Evolutionary conservation across 2,329 filamentous ascomycete species (phyloP).

Genomic region (Diplodia scrobiculata): DNA sequence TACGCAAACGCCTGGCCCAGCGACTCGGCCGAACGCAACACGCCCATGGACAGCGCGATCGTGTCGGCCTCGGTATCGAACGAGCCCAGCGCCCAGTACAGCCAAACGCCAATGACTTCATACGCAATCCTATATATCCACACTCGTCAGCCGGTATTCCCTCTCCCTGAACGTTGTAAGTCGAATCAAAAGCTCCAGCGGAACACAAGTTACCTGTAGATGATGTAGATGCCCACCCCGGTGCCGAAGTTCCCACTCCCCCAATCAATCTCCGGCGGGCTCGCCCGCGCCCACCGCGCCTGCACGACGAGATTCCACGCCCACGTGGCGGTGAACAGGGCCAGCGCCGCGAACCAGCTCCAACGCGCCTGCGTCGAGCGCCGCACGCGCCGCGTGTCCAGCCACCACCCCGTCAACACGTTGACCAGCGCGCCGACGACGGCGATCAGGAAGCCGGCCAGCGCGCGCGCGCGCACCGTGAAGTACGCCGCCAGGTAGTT

Average conservation of each 20-base stretch:
- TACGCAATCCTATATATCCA: slow-evolving; percentile 4
- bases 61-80: slow-evolving; percentile 58
- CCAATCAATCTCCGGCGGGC: slow-evolving; percentile 50
- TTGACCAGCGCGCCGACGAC: slow-evolving; percentile 52
- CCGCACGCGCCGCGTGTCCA: slow-evolving; percentile 49
- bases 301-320: slow-evolving; percentile 54
- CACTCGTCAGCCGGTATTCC: background rate
- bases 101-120: slow-evolving; percentile 45
- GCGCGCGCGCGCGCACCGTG: slow-evolving; percentile 53
- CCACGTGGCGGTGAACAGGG: slow-evolving; percentile 51
- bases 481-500: slow-evolving; percentile 59
- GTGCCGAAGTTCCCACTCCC: slow-evolving; percentile 49
- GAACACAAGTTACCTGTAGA: no score
- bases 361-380: slow-evolving; percentile 40
- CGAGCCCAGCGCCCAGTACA: slow-evolving; percentile 56
- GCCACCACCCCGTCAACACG: slow-evolving; percentile 56
- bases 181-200: no score
- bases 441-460: slow-evolving; percentile 52
- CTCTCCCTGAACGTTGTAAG: no score
- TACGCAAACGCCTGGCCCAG: slow-evolving; percentile 53
- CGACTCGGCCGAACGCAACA: slow-evolving; percentile 55
- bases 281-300: background rate
- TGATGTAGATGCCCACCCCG: slow-evolving; percentile 53
- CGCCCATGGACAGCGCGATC: slow-evolving; percentile 53
- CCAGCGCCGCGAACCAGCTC: slow-evolving; percentile 46